A percentile compares a stretch with the other conserved stretches of the same genome.
Conservation (phyloP, 805 yeast genomes). For the Vanderwaltozyma verrucispora region DNA sequence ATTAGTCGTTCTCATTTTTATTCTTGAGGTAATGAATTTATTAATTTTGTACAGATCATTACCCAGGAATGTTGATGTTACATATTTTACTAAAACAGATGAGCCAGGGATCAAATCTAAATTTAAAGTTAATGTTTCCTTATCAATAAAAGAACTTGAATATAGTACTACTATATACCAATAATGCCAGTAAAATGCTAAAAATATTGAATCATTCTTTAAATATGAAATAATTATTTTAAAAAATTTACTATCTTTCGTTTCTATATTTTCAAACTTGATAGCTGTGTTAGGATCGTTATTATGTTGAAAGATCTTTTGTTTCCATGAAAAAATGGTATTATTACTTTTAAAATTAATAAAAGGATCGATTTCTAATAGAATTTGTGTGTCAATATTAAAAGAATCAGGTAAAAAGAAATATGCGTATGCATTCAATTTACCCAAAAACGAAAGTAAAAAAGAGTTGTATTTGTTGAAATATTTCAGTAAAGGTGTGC, state of each 20-base stretch:
- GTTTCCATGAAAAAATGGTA: constrained; percentile 19
- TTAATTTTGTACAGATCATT: constrained; percentile 14
- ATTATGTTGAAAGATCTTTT: constrained; percentile 4
- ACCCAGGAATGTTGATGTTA: constrained; percentile 10
- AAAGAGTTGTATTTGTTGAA: constrained; percentile 15
- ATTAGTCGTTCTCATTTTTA: constrained; percentile 1
- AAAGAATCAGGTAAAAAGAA: constrained; percentile 21
- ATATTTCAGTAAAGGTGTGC: constrained; percentile 3
- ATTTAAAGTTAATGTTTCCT: not conserved
- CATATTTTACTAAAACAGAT: constrained; percentile 11
- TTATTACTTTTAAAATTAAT: constrained; percentile 2
- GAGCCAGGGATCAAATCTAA: constrained; percentile 13
- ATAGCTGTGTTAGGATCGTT: constrained; percentile 1
- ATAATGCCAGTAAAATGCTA: constrained; percentile 27
- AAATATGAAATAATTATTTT: constrained; percentile 24
- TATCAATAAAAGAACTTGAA: not conserved
- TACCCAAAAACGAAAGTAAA: constrained; percentile 23
- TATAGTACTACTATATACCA: constrained; percentile 19
- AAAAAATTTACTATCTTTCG: constrained; percentile 13
- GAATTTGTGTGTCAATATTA: constrained; percentile 17
- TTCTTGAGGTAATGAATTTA: constrained; percentile 4
- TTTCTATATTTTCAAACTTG: constrained; percentile 7
- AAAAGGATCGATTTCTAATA: constrained; percentile 8
- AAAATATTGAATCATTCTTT: constrained; percentile 19
- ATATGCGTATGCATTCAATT: constrained; percentile 24